These are phyloP conservation scores for Dimocarpus longan DNA, from an alignment of 345 rosid genomes.

Conservation along the genomic window DNA sequence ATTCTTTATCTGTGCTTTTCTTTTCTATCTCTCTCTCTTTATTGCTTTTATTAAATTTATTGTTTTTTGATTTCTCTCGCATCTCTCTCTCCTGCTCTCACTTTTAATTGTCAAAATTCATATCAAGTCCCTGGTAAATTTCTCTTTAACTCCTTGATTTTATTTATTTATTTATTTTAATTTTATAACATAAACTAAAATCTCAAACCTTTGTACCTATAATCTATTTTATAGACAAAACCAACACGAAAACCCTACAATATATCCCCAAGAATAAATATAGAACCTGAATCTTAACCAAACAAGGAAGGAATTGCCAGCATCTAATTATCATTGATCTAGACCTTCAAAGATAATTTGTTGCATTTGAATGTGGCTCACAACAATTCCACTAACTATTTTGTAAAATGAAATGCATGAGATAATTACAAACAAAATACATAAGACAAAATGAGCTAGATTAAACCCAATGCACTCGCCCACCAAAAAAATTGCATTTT, in stretches of 20 bases:
- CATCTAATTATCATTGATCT: not conserved
- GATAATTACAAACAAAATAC: not conserved
- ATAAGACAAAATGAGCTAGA: not conserved
- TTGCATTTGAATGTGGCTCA: not conserved
- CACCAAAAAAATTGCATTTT: not conserved
- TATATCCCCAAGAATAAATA: not conserved
- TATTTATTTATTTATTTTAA: too few species aligned
- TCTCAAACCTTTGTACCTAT: not conserved
- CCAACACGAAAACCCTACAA: not conserved
- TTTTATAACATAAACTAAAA: not conserved
- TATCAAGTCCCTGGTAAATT: too few species aligned
- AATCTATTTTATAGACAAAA: not conserved
- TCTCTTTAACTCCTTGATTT: too few species aligned
- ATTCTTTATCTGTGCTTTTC: too few species aligned
- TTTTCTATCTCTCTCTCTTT: too few species aligned
- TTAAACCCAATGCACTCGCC: too few species aligned
- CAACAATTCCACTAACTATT: not conserved
- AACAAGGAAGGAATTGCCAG: not conserved
- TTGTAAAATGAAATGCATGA: not conserved
- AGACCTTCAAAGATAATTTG: conserved; percentile 6
- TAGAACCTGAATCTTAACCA: not conserved
- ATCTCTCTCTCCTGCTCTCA: too few species aligned
- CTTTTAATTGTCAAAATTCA: too few species aligned
- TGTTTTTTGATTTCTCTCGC: too few species aligned
- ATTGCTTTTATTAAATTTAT: too few species aligned